Percentiles rank a stretch among this genome's conserved stretches.
phyloP scores from a whole-genome alignment of 495 filamentous ascomycete genomes.

The Rusavskia elegans region DNA sequence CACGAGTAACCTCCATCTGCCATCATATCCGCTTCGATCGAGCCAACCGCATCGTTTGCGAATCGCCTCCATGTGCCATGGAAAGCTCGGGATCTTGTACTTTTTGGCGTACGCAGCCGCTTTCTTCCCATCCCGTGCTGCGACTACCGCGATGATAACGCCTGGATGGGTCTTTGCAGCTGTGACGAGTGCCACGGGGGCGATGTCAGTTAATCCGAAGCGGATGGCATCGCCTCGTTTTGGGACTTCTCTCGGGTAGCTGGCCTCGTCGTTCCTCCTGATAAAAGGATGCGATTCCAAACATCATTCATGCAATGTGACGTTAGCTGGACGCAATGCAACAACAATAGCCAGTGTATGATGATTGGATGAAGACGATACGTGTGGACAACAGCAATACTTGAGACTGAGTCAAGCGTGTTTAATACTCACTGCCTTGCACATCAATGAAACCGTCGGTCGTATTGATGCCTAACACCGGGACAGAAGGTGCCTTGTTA shows the following conservation, averaged over 20 bases:
- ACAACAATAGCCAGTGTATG: no score
- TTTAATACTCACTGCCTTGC: no score
- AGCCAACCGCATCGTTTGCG: conserved; percentile 24
- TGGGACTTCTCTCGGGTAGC: background rate
- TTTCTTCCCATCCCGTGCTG: conserved; percentile 35
- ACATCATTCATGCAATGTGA: background rate
- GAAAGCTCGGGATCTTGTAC: conserved; percentile 33
- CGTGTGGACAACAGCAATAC: no score
- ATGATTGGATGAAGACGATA: no score
- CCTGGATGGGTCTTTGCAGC: conserved; percentile 44
- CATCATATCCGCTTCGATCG: conserved; percentile 20
- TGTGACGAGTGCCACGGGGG: conserved; percentile 33
- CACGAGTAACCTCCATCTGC: conserved; percentile 8
- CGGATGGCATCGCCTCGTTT: background rate
- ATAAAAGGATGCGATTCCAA: background rate
- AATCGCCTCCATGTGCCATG: conserved; percentile 27
- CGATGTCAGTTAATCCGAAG: background rate
- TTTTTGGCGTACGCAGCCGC: conserved; percentile 41
- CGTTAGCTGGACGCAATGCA: no score
- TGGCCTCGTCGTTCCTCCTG: background rate
- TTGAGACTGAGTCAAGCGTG: no score
- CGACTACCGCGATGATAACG: conserved; percentile 40
- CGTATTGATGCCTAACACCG: no score
- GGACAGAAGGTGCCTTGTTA: no score
- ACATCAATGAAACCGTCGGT: no score